Base-by-base conservation (phyloP, 352 stramenopile species). In the Pythium sp. region DNA sequence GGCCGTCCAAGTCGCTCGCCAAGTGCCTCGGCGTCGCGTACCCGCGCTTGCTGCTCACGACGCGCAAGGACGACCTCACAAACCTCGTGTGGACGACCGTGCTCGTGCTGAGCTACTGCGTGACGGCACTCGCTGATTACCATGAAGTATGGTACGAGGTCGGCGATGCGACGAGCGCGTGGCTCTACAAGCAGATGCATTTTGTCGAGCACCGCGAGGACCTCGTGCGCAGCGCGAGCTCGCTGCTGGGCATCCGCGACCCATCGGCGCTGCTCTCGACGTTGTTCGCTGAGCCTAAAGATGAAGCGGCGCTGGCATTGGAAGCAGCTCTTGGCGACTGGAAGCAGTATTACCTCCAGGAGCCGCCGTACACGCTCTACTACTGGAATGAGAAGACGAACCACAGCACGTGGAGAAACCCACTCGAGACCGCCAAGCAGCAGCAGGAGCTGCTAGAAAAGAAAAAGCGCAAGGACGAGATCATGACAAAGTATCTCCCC, bases 361-460 rank as follows among this genome's bases (percentile, higher is more conserved):
- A 87, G 55, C 80, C 82, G 22, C 82, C 82, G 9, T 91, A 87
- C 63, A 79, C 80, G 9, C 71, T 74, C 5, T 91, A 91, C 70
- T 91, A 86, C 54, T 91, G 79, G 79, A 91, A 89, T 49, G 70
- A 77, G 51, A 72, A 73, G 34, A 88, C 75, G 14, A 82, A 79
- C 63, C 68, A 80, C 22, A 88, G 76, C 38, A 86, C 79, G 38
- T 91, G 82, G 82, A 73, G 78, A 1, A 76, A 89, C 59, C 82
- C 82, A 5, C 58, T 87, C 2, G 80, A 90, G 57, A 75, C 71
- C 11, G 78, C 76, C 30, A 69, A 82, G 47, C 43, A 78, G 51
- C 65, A 81, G 36, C 67, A 79, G 28, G 80, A 87, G 51, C 59
- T 70, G 9, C 56, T 73, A 1, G 76, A 81, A 26, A 70, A 71